Conservation (phyloP, 2,329 filamentous ascomycete species). For the Pseudogymnoascus verrucosus region DNA sequence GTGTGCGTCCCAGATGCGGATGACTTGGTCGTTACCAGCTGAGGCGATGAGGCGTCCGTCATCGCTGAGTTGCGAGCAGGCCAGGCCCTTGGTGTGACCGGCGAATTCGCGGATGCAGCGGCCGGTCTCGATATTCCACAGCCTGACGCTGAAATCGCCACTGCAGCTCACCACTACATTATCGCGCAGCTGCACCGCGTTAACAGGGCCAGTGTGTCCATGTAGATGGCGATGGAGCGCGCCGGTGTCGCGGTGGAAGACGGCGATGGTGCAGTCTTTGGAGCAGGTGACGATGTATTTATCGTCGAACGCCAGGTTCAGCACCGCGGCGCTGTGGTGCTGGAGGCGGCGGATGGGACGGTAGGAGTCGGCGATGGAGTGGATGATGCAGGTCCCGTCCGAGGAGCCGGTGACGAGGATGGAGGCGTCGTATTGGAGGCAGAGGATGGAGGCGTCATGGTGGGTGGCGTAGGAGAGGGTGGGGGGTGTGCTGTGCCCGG, state of each 20-base stretch:
- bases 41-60: conserved; percentile 90
- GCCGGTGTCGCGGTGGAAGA: conserved; percentile 84
- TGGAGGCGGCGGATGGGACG: conserved; percentile 69
- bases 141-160: conserved; percentile 84
- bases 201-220: conserved; percentile 87
- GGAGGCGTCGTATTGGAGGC: conserved; percentile 85
- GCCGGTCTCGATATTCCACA: conserved; percentile 91
- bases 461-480: conserved; percentile 54
- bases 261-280: conserved; percentile 88
- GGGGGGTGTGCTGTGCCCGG: conserved; percentile 39
- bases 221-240: conserved; percentile 67
- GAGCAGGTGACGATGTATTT: conserved; percentile 94
- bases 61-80: conserved; percentile 92
- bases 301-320: conserved; percentile 89
- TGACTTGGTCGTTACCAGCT: conserved; percentile 89
- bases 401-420: conserved; percentile 95
- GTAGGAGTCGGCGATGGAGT: conserved; percentile 73
- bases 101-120: conserved; percentile 83
- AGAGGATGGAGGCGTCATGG: conserved; percentile 89
- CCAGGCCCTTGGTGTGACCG: conserved; percentile 85
- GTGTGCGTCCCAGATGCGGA: conserved; percentile 92
- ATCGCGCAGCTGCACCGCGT: conserved; percentile 89
- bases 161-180: conserved; percentile 90
- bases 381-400: conserved; percentile 84
- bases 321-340: conserved; percentile 77